Percentiles rank a stretch among this genome's conserved stretches.
Conservation (phyloP, 208 protist species). For the Blastocrithidia nonstop region DNA sequence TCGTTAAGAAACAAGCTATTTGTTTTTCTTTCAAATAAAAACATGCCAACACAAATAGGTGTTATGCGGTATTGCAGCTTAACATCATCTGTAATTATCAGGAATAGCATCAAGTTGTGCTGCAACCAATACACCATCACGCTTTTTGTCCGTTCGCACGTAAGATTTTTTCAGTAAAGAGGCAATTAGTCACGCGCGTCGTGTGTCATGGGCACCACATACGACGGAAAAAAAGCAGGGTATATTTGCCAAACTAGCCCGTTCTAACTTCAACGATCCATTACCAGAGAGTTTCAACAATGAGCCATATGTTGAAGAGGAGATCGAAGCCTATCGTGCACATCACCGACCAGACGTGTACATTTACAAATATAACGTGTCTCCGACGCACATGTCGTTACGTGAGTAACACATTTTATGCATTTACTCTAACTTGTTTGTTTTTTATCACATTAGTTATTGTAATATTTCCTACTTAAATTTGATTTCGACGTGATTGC, state of each 20-base stretch:
- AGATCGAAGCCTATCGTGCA: slow-evolving; percentile 74
- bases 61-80: background rate
- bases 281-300: slow-evolving; percentile 36
- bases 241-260: slow-evolving; percentile 70
- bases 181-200: slow-evolving; percentile 70
- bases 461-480: background rate
- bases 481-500: background rate
- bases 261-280: slow-evolving; percentile 81
- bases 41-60: background rate
- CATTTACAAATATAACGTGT: slow-evolving; percentile 81
- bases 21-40: background rate
- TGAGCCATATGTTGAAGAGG: slow-evolving; percentile 79
- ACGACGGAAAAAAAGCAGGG: slow-evolving; percentile 83
- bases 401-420: no score
- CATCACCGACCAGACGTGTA: slow-evolving; percentile 78
- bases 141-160: slow-evolving; percentile 52
- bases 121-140: slow-evolving; percentile 2
- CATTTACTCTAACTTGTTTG: background rate
- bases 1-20: no score
- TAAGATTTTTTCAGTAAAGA: slow-evolving; percentile 86
- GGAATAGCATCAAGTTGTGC: background rate
- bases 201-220: slow-evolving; percentile 82
- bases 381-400: slow-evolving; percentile 72
- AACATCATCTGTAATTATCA: background rate
- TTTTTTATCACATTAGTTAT: background rate